Conservation (phyloP, 176 grass and related monocot species). For the Raddia distichophylla region DNA sequence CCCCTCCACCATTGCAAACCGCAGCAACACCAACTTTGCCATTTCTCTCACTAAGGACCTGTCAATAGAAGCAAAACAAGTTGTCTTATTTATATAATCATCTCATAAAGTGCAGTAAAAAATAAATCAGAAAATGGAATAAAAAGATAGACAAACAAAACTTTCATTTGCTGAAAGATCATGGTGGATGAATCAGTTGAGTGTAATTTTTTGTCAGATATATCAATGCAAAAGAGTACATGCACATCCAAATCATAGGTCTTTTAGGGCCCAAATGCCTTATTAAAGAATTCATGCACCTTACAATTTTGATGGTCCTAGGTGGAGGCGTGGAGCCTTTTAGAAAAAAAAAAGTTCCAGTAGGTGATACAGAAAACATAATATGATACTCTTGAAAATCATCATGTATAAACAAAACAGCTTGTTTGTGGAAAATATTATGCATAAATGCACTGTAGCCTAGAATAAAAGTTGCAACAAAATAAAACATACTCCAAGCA, state of each 20-base stretch:
- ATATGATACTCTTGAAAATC: too few species aligned
- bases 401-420: background rate
- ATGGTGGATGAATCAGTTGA: too few species aligned
- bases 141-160: too few species aligned
- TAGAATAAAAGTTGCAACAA: background rate
- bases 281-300: background rate
- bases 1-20: constrained; percentile 93
- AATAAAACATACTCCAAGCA: constrained; percentile 67
- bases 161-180: too few species aligned
- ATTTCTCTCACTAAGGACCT: constrained; percentile 76
- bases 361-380: background rate
- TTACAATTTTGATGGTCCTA: background rate
- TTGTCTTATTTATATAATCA: background rate
- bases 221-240: too few species aligned
- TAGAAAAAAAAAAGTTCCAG: background rate
- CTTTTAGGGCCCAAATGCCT: too few species aligned
- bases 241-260: too few species aligned
- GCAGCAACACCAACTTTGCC: constrained; percentile 81
- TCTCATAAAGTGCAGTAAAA: background rate
- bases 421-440: background rate
- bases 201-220: background rate
- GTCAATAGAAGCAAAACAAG: background rate
- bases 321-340: background rate
- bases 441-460: background rate
- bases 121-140: background rate